Conservation (phyloP, 2,329 filamentous ascomycete genomes). For the Colletotrichum caudatum region DNA sequence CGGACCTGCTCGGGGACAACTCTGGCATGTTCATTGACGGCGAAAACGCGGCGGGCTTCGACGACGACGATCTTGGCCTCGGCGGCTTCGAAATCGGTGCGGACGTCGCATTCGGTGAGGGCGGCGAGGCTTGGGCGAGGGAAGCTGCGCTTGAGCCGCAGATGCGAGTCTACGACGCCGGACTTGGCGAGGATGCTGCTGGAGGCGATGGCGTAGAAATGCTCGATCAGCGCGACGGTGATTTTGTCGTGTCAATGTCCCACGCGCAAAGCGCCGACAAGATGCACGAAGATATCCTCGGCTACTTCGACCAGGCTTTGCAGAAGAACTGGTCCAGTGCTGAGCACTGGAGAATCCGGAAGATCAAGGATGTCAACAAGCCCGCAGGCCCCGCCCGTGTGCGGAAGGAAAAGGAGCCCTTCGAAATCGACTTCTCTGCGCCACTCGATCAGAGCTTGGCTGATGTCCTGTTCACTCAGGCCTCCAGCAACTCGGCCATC, state of each 20-base stretch:
- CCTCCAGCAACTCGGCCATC: constrained; percentile 83
- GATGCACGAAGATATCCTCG: constrained; percentile 92
- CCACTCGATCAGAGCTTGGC: constrained; percentile 78
- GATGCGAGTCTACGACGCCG: constrained; percentile 80
- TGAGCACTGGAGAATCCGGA: constrained; percentile 98
- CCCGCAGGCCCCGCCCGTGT: constrained; percentile 70
- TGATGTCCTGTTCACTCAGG: constrained; percentile 84
- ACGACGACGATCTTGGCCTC: constrained; percentile 72
- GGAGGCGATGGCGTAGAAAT: constrained; percentile 65
- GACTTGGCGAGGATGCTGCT: constrained; percentile 67
- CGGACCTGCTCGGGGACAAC: constrained; percentile 70
- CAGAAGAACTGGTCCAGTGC: constrained; percentile 98
- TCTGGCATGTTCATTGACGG: constrained; percentile 89
- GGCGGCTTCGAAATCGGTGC: constrained; percentile 77
- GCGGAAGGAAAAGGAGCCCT: constrained; percentile 95
- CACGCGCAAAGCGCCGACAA: constrained; percentile 70
- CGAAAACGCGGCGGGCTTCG: constrained; percentile 85
- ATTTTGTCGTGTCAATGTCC: constrained; percentile 84
- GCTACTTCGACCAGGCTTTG: constrained; percentile 95
- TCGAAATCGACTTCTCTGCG: constrained; percentile 90
- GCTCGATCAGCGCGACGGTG: constrained; percentile 75
- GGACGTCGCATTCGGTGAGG: constrained; percentile 91
- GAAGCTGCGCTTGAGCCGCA: constrained; percentile 90
- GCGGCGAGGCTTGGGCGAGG: constrained; percentile 93
- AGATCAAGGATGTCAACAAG: constrained; percentile 85